These are phyloP conservation scores for Fraxinus nigra DNA, from an alignment of 305 asterid genomes.

Conservation along the genomic window DNA sequence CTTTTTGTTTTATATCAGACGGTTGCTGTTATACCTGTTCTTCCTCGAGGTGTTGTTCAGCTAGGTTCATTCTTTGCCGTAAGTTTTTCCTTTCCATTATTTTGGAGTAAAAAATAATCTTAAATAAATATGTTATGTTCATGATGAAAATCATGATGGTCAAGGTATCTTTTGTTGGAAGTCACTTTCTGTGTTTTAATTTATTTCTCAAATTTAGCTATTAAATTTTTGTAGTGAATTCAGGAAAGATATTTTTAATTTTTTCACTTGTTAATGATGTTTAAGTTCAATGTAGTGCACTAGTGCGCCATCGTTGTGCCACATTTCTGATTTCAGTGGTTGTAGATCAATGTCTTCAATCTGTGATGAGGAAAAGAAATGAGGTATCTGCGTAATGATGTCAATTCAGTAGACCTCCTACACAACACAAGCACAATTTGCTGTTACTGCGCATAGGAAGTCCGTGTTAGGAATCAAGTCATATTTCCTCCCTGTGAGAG, in stretches of 20 bases:
- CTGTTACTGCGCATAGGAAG: neutral
- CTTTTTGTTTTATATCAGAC: slow-evolving; percentile 41
- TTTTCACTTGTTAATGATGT: neutral
- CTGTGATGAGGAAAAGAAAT: neutral
- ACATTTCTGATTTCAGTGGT: neutral
- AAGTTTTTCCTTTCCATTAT: slow-evolving; percentile 30
- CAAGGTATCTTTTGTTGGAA: neutral
- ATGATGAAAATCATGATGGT: neutral
- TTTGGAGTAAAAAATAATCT: neutral
- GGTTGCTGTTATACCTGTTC: slow-evolving; percentile 65
- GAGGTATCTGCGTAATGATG: neutral
- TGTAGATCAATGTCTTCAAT: neutral
- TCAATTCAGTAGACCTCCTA: neutral
- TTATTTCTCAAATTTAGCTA: neutral
- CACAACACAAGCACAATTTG: neutral
- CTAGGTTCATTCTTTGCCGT: slow-evolving; percentile 59
- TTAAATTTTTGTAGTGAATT: neutral
- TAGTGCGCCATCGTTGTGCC: neutral
- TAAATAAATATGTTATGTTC: neutral
- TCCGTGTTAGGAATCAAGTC: neutral
- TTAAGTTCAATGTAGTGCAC: neutral
- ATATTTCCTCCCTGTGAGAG: neutral
- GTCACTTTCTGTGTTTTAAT: neutral
- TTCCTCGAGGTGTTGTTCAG: slow-evolving; percentile 79
- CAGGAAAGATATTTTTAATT: neutral